Evolutionary conservation across 2,329 filamentous ascomycete species (phyloP), one percentile per base, ranked within the genome.

Genomic region (Ophiostoma ips): DNA sequence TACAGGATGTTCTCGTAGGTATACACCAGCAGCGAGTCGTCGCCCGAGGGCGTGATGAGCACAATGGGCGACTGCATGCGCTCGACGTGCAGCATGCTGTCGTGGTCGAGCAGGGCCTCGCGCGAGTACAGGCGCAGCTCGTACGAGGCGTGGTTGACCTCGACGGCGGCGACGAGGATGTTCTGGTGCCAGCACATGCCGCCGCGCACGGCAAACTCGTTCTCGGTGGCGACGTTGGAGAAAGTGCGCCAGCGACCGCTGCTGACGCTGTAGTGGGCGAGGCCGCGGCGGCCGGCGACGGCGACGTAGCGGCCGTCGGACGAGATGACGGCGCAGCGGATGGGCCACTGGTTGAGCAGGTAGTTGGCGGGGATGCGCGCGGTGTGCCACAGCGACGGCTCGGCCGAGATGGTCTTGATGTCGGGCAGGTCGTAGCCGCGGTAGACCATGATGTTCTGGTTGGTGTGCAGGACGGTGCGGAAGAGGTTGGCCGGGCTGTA

Each of bases 171-270:
- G 50, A 96, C 86, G 16, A 98, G 72, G 31, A 96, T 85, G 65
- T 98, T 90, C 57, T 94, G 88, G 62, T 94, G 89, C 92, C 92
- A 98, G 63, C 90, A 96, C 89, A 98, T 95, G 7, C 92, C 92
- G 46, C 92, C 92, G 55, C 89, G 76, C 13, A 98, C 87, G 21
- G 87, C 80, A 62, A 98, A 98, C 55, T 89, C 87, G 58, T 89
- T 88, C 64, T 96, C 92, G 60, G 83, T 76, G 30, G 76, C 78
- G 24, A 81, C 76, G 58, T 89, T 87, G 46, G 83, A 76, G 63
- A 98, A 98, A 0, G 84, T 94, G 63, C 94, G 95, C 92, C 92
- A 98, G 52, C 92, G 77, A 28, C 90, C 87, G 61, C 90, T 96
- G 57, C 84, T 84, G 54, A 95, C 79, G 60, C 92, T 96, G 66